These are phyloP conservation scores for Phytopythium chamaehyphon DNA, from an alignment of 352 stramenopile genomes.

Conservation along the genomic window DNA sequence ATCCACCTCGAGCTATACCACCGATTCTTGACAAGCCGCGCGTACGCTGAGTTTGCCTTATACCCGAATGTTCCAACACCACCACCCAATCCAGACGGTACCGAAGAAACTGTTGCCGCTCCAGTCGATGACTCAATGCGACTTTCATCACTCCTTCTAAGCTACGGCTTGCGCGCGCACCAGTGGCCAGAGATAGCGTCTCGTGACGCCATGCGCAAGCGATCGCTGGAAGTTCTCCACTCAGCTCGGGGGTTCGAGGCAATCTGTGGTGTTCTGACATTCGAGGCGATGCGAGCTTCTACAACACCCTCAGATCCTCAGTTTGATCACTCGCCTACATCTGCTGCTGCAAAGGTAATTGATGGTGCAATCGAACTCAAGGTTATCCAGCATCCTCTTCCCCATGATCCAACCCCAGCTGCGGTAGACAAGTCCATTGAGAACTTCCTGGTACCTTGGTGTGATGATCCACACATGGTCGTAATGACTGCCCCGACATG, in stretches of 20 bases:
- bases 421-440: slow-evolving; percentile 65
- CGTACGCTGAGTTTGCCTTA: slow-evolving; percentile 82
- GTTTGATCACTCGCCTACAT: neutral
- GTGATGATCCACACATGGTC: slow-evolving; percentile 33
- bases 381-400: slow-evolving; percentile 46
- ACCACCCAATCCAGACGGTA: slow-evolving; percentile 5
- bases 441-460: slow-evolving; percentile 69
- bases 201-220: slow-evolving; percentile 38
- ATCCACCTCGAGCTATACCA: slow-evolving; percentile 86
- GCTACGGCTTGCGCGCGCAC: slow-evolving; percentile 79
- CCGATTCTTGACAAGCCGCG: slow-evolving; percentile 77
- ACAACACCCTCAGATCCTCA: slow-evolving; percentile 13
- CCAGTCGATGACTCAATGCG: slow-evolving; percentile 69
- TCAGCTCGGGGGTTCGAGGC: slow-evolving; percentile 66
- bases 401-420: slow-evolving; percentile 41
- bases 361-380: slow-evolving; percentile 39
- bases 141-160: slow-evolving; percentile 65
- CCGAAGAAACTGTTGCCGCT: slow-evolving; percentile 47
- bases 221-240: slow-evolving; percentile 63
- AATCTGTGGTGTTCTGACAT: slow-evolving; percentile 70
- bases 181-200: slow-evolving; percentile 57
- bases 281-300: slow-evolving; percentile 49
- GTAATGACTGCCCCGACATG: slow-evolving; percentile 38
- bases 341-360: slow-evolving; percentile 10
- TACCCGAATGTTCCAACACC: slow-evolving; percentile 48